Evolutionary conservation across 441 rosid species (phyloP), one percentile per base, ranked within the genome.

Genomic region (Omphalea diandra): DNA sequence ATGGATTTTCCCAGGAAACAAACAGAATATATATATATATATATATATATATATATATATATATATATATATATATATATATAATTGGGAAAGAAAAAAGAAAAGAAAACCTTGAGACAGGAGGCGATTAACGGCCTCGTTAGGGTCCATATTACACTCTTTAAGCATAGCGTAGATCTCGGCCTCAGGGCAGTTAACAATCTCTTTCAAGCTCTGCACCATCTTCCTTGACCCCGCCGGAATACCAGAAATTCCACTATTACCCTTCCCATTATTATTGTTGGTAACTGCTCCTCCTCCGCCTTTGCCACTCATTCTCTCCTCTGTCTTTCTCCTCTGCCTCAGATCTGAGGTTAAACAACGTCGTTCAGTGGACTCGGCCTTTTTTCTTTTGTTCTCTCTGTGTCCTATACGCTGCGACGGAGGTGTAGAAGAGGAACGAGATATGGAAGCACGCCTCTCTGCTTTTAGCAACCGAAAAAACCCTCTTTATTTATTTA

Each of bases 81-180:
- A n/a, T n/a, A n/a, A n/a, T n/a, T n/a, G n/a, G n/a, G n/a, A n/a
- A n/a, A n/a, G n/a, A 60, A n/a, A 14, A 2, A 1, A 24, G 7
- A 33, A 33, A 15, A 44, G 7, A 24, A 63, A 57, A 87, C 99
- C 99, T 95, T 90, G 98, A 69, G 87, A 53, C 74, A 95, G 97
- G 74, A 92, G 97, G 78, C 99, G 97, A 83, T 81, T 90, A 70
- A 90, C 99, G 73, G 98, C 82, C 79, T 95, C 99, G 83, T 95
- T 89, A 70, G 99, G 99, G 93, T 95, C 99, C 99, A 95, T 92
- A 76, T 87, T 87, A 79, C 98, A 94, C 63, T 94, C 99, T 83
- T 88, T 90, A 68, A 94, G 99, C 82, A 83, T 88, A 49, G 93
- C 86, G 67, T 94, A 92, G 97, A 94, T 94, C 98, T 94, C 99